A percentile compares a stretch with the other conserved stretches of the same genome.
These are phyloP conservation scores for Phytopythium litorale DNA, from an alignment of 352 stramenopile genomes.

Conservation along the genomic window DNA sequence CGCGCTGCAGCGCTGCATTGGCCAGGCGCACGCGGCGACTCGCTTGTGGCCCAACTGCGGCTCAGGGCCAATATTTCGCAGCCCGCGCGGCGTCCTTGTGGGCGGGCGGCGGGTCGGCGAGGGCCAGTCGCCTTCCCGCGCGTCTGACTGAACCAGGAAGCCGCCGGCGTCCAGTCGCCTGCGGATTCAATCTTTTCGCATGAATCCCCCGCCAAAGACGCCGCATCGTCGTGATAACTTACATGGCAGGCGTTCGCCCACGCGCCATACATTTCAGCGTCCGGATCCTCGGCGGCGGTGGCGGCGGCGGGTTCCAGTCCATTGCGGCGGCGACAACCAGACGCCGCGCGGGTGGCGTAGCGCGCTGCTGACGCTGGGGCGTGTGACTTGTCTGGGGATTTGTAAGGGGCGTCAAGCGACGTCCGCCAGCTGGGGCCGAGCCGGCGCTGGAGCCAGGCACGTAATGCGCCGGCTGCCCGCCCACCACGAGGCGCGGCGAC, in stretches of 20 bases:
- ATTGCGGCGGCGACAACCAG: background rate
- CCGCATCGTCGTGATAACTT: conserved; percentile 1
- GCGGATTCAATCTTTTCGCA: conserved; percentile 1
- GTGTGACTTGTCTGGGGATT: background rate
- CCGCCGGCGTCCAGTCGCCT: background rate
- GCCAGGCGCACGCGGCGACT: too few relatives aligned
- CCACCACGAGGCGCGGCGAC: too few relatives aligned
- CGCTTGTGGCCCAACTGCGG: background rate
- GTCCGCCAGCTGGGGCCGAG: background rate
- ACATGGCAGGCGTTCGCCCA: background rate
- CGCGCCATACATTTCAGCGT: too few relatives aligned
- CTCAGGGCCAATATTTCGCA: too few relatives aligned
- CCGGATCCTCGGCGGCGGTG: too few relatives aligned
- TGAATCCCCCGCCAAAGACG: background rate
- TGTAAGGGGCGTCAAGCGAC: background rate
- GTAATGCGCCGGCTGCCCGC: background rate
- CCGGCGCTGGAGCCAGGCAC: background rate
- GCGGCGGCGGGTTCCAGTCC: too few relatives aligned
- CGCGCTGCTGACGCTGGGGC: background rate
- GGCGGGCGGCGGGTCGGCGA: background rate
- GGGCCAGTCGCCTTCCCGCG: background rate
- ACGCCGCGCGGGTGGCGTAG: background rate
- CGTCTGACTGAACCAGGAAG: background rate
- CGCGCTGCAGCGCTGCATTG: too few relatives aligned
- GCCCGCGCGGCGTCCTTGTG: too few relatives aligned